phyloP scores from a whole-genome alignment of 345 rosid species.

The Corchorus olitorius region DNA sequence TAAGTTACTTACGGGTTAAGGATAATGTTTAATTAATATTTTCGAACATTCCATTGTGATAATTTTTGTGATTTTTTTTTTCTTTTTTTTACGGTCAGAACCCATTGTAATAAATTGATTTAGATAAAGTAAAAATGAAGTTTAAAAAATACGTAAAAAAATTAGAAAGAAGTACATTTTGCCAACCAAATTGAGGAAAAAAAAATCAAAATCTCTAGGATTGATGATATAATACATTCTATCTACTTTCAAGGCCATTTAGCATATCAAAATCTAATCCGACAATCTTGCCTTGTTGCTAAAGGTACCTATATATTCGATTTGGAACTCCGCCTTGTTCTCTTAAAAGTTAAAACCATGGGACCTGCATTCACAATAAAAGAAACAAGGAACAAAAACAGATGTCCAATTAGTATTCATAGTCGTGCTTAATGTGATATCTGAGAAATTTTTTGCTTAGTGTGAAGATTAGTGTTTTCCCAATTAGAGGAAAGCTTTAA shows the following conservation, averaged over 20 bases:
- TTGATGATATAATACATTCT: background rate
- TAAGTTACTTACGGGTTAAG: background rate
- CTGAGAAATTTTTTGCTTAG: background rate
- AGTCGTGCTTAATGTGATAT: constrained; percentile 1
- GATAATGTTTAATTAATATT: background rate
- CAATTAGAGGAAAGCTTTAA: constrained; percentile 13
- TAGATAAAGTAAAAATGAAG: background rate
- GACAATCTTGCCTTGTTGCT: constrained; percentile 24
- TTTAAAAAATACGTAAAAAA: background rate
- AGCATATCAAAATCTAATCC: constrained; percentile 3
- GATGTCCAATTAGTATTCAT: constrained; percentile 6
- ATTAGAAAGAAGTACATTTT: too few species aligned
- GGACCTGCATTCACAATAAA: background rate
- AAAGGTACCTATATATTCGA: background rate
- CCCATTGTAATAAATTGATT: too few species aligned
- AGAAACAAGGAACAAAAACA: background rate
- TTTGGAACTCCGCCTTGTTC: background rate
- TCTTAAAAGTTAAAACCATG: background rate
- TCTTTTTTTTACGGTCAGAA: too few species aligned
- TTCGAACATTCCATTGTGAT: background rate
- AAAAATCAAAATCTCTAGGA: background rate
- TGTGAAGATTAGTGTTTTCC: constrained; percentile 21
- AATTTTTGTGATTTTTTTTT: background rate
- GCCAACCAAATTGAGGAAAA: too few species aligned
- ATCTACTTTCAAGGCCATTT: background rate